These are phyloP conservation scores for Blastocystis sp. DNA, from an alignment of 352 stramenopile genomes.

Conservation along the genomic window DNA sequence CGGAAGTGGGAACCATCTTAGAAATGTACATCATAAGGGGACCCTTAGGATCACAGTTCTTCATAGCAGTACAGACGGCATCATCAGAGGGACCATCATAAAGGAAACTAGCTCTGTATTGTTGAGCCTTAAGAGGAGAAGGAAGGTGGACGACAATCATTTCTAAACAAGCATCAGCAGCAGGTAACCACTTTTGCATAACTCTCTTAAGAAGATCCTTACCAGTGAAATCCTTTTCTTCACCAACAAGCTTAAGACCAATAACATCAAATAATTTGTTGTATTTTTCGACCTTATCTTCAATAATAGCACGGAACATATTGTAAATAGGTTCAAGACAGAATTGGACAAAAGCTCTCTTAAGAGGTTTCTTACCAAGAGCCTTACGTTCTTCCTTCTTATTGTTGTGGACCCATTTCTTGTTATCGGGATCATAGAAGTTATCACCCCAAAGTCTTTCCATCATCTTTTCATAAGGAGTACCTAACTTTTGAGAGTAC, in stretches of 20 bases:
- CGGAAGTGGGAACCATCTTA: slow-evolving; percentile 95
- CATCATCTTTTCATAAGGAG: slow-evolving; percentile 95
- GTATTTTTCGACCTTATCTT: slow-evolving; percentile 76
- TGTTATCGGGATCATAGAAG: slow-evolving; percentile 72
- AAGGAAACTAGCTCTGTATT: slow-evolving; percentile 89
- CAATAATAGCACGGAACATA: slow-evolving; percentile 97
- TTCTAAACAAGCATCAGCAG: slow-evolving; percentile 88
- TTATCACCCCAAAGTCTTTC: slow-evolving; percentile 96
- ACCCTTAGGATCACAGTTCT: slow-evolving; percentile 86
- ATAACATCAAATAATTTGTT: slow-evolving; percentile 87
- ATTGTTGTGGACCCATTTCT: slow-evolving; percentile 77
- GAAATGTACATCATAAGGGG: slow-evolving; percentile 98
- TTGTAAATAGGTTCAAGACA: slow-evolving; percentile 97
- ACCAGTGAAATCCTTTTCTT: slow-evolving; percentile 79
- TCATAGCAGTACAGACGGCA: slow-evolving; percentile 81
- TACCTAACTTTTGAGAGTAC: slow-evolving; percentile 94
- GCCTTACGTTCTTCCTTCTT: slow-evolving; percentile 60
- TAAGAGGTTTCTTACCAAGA: slow-evolving; percentile 52
- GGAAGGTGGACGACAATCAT: slow-evolving; percentile 99
- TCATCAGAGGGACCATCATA: slow-evolving; percentile 95
- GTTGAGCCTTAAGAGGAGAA: slow-evolving; percentile 78
- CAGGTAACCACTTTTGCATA: slow-evolving; percentile 97
- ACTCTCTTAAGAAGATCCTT: slow-evolving; percentile 90
- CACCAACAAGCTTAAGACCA: slow-evolving; percentile 77
- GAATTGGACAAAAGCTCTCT: slow-evolving; percentile 98